Conservation (phyloP, 1,284 basidiomycete genomes). For the Melampsora occidentalis region DNA sequence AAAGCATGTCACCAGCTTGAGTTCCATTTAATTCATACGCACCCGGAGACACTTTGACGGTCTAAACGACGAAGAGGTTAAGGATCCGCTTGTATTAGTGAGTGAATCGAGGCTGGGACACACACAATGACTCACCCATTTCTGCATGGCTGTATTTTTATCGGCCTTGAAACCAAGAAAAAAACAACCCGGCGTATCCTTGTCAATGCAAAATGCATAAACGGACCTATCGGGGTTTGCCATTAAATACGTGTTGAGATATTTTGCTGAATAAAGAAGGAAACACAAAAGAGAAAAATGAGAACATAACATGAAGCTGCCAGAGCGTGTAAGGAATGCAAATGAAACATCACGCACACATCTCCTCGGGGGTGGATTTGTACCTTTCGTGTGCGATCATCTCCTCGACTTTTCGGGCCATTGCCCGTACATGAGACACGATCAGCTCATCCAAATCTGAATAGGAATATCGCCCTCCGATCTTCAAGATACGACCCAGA, state of each 20-base stretch:
- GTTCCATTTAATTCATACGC: constrained; percentile 72
- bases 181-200: constrained; percentile 86
- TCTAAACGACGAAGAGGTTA: constrained; percentile 20
- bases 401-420: constrained; percentile 89
- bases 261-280: constrained; percentile 64
- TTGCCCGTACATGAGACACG: constrained; percentile 93
- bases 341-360: constrained; percentile 64
- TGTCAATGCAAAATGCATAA: constrained; percentile 92
- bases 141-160: constrained; percentile 71
- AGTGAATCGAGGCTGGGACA: not conserved
- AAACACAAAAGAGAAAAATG: not conserved
- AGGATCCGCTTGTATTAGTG: not conserved
- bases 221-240: constrained; percentile 92
- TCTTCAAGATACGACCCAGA: constrained; percentile 68
- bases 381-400: constrained; percentile 95
- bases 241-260: constrained; percentile 80
- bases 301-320: constrained; percentile 7
- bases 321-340: not conserved
- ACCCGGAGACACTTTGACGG: constrained; percentile 44
- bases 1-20: constrained; percentile 79
- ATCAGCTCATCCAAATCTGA: constrained; percentile 96
- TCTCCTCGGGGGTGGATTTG: constrained; percentile 79
- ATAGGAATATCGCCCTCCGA: constrained; percentile 78
- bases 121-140: constrained; percentile 65
- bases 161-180: constrained; percentile 89